Conservation (phyloP, 441 rosid species). For the Daphne laureola region DNA sequence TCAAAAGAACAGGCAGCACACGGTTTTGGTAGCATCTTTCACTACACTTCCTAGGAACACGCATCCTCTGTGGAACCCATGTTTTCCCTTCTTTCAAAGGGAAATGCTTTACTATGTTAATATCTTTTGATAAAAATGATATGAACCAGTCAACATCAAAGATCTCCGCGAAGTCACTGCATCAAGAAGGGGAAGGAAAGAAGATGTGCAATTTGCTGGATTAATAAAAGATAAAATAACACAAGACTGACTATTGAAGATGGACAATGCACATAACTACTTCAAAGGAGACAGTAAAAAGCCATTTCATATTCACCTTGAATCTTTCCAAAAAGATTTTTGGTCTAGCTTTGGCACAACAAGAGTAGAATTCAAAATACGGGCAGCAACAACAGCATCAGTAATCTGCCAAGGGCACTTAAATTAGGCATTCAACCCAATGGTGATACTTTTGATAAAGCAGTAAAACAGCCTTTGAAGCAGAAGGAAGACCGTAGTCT, state of each 20-base stretch:
- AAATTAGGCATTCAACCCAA: too few relatives aligned
- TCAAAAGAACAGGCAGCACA: slow-evolving; percentile 78
- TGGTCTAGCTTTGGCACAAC: slow-evolving; percentile 93
- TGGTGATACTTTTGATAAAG: too few relatives aligned
- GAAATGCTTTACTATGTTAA: slow-evolving; percentile 66
- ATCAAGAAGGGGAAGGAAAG: slow-evolving; percentile 11
- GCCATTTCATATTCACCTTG: slow-evolving; percentile 46
- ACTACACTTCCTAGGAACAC: slow-evolving; percentile 88
- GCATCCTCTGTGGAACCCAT: slow-evolving; percentile 61
- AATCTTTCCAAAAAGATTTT: slow-evolving; percentile 95
- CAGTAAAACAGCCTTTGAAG: too few relatives aligned
- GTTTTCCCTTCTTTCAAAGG: slow-evolving; percentile 59
- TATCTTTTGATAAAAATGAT: slow-evolving; percentile 67
- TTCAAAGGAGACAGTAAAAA: too few relatives aligned
- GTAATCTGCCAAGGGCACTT: slow-evolving; percentile 50
- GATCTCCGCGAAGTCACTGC: slow-evolving; percentile 80
- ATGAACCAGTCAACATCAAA: slow-evolving; percentile 77
- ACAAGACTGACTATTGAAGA: too few relatives aligned
- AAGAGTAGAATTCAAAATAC: slow-evolving; percentile 87
- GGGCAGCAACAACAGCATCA: slow-evolving; percentile 97
- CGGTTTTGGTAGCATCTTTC: slow-evolving; percentile 77
- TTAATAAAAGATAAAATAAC: too few relatives aligned
- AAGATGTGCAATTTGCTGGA: too few relatives aligned
- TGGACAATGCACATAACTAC: too few relatives aligned
- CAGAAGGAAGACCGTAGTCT: too few relatives aligned